Conservation (phyloP, 768 basidiomycete species). For the Hericium erinaceus region DNA sequence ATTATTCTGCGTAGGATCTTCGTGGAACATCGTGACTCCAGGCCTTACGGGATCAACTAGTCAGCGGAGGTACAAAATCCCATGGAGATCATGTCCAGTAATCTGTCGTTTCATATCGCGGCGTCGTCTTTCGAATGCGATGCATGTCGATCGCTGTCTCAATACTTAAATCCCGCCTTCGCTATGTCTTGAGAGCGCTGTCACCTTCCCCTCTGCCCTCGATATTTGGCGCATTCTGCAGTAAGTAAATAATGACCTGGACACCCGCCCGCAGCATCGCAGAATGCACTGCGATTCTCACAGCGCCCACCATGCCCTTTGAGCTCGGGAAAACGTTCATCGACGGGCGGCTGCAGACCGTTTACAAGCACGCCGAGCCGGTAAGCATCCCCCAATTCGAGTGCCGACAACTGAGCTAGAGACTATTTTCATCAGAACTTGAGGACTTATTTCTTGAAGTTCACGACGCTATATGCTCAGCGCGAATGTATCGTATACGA, state of each 20-base stretch:
- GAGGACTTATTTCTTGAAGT: not conserved
- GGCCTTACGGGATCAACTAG: too few relatives aligned
- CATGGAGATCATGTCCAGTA: too few relatives aligned
- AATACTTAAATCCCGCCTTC: too few relatives aligned
- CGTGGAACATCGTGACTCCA: too few relatives aligned
- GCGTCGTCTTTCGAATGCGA: too few relatives aligned
- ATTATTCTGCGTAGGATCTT: too few relatives aligned
- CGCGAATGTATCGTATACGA: not conserved
- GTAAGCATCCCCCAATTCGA: constrained; percentile 1
- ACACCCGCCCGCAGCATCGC: not conserved
- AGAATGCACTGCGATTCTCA: not conserved
- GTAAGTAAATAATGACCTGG: not conserved
- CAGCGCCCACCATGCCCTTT: not conserved
- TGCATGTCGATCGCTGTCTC: too few relatives aligned
- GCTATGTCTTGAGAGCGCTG: too few relatives aligned
- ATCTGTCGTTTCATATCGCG: too few relatives aligned
- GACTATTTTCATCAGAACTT: not conserved
- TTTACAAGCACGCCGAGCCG: not conserved
- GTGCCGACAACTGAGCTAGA: not conserved
- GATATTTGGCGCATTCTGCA: too few relatives aligned
- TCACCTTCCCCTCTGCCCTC: too few relatives aligned
- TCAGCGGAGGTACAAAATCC: too few relatives aligned
- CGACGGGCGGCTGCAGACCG: not conserved
- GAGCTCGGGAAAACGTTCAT: not conserved
- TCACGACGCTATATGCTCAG: constrained; percentile 18